Evolutionary conservation across 2,329 filamentous ascomycete species (phyloP).

Genomic region (Colletotrichum gloeosporioides): DNA sequence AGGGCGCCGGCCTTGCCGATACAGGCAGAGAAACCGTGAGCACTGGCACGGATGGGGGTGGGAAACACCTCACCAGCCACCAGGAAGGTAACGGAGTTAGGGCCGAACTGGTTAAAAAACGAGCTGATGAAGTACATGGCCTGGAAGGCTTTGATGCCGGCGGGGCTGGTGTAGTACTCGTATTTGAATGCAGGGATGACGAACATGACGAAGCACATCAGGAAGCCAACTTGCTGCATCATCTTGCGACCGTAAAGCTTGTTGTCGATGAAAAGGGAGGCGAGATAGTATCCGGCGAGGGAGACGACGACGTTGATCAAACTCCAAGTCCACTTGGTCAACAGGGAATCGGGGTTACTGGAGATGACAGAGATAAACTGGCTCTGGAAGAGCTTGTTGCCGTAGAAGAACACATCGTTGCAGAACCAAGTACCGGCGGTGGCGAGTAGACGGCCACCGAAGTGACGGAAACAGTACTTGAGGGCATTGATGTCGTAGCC

Average conservation of each 20-base stretch:
- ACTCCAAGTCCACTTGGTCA: constrained; percentile 92
- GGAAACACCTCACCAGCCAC: constrained; percentile 97
- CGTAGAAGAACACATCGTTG: constrained; percentile 99
- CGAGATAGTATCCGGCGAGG: constrained; percentile 87
- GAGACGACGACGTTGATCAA: constrained; percentile 89
- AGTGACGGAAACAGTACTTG: constrained; percentile 78
- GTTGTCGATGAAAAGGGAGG: constrained; percentile 90
- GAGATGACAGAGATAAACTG: constrained; percentile 88
- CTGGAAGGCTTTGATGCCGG: constrained; percentile 87
- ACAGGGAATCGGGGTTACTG: constrained; percentile 71
- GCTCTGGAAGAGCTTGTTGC: constrained; percentile 96
- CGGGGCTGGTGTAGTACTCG: constrained; percentile 76
- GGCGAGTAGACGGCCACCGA: constrained; percentile 84
- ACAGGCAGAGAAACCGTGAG: constrained; percentile 94
- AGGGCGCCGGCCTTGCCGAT: constrained; percentile 89
- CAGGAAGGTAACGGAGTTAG: constrained; percentile 95
- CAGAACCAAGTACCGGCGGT: constrained; percentile 92
- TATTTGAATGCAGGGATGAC: constrained; percentile 89
- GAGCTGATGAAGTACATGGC: constrained; percentile 98
- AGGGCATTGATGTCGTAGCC: constrained; percentile 92
- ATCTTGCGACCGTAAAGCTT: constrained; percentile 95
- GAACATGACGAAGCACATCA: constrained; percentile 93
- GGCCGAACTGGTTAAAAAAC: constrained; percentile 99
- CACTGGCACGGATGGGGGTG: constrained; percentile 88
- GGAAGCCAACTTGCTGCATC: constrained; percentile 95